phyloP scores from a whole-genome alignment of 208 protist species.

The Trypanosoma scelopori region DNA sequence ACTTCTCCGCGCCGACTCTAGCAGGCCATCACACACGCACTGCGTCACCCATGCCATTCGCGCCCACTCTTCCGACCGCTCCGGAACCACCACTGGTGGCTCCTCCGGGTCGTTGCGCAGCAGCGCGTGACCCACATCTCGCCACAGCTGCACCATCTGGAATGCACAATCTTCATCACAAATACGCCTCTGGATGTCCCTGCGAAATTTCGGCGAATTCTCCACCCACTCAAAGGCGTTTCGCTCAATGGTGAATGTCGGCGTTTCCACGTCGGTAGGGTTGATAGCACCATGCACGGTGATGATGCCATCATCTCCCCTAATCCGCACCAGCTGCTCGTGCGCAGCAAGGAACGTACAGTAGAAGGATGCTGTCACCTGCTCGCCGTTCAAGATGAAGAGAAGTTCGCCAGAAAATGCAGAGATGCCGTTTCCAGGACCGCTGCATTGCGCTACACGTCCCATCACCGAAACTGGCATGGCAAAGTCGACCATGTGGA shows the following conservation, averaged over 20 bases:
- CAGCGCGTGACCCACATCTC: slow-evolving; percentile 52
- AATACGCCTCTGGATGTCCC: slow-evolving; percentile 10
- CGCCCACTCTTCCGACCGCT: slow-evolving; percentile 48
- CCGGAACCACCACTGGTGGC: slow-evolving; percentile 44
- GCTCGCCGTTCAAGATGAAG: slow-evolving; percentile 33
- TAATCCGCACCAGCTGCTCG: slow-evolving; percentile 56
- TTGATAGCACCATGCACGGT: slow-evolving; percentile 62
- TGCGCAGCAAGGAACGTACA: slow-evolving; percentile 60
- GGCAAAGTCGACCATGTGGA: slow-evolving; percentile 64
- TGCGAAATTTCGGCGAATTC: slow-evolving; percentile 18
- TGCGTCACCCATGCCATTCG: slow-evolving; percentile 54
- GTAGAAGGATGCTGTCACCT: slow-evolving; percentile 54
- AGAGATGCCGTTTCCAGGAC: slow-evolving; percentile 43
- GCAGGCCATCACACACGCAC: slow-evolving; percentile 49
- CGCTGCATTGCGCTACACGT: slow-evolving; percentile 46
- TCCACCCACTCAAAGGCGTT: slow-evolving; percentile 12
- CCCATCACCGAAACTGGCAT: slow-evolving; percentile 48
- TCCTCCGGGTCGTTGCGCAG: slow-evolving; percentile 41
- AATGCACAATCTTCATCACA: slow-evolving; percentile 33
- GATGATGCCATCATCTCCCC: slow-evolving; percentile 48
- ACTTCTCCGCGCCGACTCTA: slow-evolving; percentile 46
- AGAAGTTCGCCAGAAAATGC: slow-evolving; percentile 59
- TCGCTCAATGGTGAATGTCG: slow-evolving; percentile 35
- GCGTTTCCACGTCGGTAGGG: slow-evolving; percentile 40
- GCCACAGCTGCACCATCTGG: slow-evolving; percentile 71